Percentiles rank a stretch among this genome's conserved stretches.
Conservation (phyloP, 2,329 filamentous ascomycete genomes). For the Alternaria atra region DNA sequence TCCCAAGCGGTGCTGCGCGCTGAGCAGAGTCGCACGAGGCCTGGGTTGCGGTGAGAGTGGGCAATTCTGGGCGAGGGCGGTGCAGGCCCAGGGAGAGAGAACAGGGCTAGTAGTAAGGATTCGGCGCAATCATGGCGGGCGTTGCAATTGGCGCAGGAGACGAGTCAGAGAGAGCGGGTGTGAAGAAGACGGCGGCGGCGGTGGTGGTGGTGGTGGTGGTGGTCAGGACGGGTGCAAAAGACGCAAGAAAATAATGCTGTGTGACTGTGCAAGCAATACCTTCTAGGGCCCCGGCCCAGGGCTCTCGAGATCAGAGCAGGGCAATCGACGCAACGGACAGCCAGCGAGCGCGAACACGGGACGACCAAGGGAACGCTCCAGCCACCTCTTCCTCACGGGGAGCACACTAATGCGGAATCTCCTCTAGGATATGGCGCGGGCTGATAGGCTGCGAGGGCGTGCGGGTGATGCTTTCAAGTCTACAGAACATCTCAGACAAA, state of each 20-base stretch:
- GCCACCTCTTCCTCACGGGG: constrained; percentile 5
- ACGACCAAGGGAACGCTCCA: constrained; percentile 1
- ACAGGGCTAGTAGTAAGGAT: constrained; percentile 28
- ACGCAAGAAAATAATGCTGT: constrained; percentile 17
- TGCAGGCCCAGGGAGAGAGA: no score
- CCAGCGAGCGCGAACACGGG: neutral
- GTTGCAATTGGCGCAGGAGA: constrained; percentile 16
- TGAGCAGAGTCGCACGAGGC: constrained; percentile 20
- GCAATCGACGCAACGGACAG: constrained; percentile 13
- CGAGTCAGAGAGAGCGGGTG: neutral
- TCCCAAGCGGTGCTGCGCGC: constrained; percentile 27
- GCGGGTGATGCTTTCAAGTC: constrained; percentile 16
- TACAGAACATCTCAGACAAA: constrained; percentile 16
- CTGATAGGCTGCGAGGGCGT: constrained; percentile 8
- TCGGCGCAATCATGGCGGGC: constrained; percentile 33
- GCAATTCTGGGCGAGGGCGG: constrained; percentile 16
- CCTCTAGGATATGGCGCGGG: constrained; percentile 1
- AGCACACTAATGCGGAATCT: constrained; percentile 12
- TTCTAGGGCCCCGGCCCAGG: neutral
- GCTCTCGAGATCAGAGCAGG: constrained; percentile 15
- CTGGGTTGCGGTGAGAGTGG: constrained; percentile 21
- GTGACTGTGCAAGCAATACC: constrained; percentile 14
- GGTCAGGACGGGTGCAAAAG: constrained; percentile 19
- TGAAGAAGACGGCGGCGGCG: constrained; percentile 1
- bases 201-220: constrained; percentile 11